phyloP scores from a whole-genome alignment of 257 asterid genomes.

The Penstemon newberryi region DNA sequence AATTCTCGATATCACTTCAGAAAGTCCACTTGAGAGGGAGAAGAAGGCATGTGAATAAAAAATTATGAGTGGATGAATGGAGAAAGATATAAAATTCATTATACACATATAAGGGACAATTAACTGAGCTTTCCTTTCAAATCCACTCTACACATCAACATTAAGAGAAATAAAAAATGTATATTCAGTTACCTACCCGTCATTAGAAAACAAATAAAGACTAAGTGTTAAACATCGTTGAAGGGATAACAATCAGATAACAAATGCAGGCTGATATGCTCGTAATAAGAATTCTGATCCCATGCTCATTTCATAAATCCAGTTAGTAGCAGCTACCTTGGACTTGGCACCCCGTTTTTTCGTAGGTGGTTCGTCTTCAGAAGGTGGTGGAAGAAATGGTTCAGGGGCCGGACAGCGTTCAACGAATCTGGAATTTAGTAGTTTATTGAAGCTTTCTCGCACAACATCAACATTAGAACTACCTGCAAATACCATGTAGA shows the following conservation, averaged over 20 bases:
- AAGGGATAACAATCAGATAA: background rate
- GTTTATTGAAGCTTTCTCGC: conserved; percentile 55
- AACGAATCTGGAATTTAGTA: conserved; percentile 64
- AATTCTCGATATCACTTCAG: conserved; percentile 3
- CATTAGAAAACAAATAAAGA: background rate
- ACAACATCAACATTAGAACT: conserved; percentile 39
- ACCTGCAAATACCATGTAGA: conserved; percentile 45
- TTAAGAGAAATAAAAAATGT: background rate
- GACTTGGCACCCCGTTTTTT: conserved; percentile 51
- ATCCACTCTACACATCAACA: background rate
- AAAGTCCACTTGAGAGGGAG: conserved; percentile 2
- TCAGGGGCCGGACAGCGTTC: conserved; percentile 93
- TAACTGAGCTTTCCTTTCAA: background rate
- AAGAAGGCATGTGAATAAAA: background rate
- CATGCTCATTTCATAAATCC: background rate
- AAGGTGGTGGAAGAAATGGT: conserved; percentile 61
- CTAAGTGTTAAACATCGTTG: background rate
- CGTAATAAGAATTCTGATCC: background rate
- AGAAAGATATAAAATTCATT: background rate
- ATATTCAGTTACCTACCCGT: background rate
- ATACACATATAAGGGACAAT: background rate
- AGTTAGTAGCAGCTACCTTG: conserved; percentile 46
- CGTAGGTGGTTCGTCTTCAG: conserved; percentile 51
- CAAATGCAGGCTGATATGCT: background rate
- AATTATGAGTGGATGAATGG: conserved; percentile 6